Evolutionary conservation across 805 yeast genomes (phyloP).

Genomic region (Kurtzmaniella fragi): DNA sequence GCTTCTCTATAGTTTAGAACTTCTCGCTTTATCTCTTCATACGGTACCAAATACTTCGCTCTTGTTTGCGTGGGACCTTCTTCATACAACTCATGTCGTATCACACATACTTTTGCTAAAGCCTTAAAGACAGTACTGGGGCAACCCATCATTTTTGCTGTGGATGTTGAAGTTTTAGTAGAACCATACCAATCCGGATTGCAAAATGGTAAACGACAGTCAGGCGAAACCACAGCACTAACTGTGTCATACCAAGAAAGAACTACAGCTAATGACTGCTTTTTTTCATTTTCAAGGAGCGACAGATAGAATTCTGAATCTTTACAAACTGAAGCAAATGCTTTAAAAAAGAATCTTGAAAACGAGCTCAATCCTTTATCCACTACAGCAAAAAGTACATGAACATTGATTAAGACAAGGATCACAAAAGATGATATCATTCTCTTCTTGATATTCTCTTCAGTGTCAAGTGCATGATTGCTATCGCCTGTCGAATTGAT

Average conservation of each 20-base stretch:
- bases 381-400: constrained; percentile 46
- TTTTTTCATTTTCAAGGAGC: constrained; percentile 42
- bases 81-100: constrained; percentile 22
- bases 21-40: constrained; percentile 27
- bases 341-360: constrained; percentile 43
- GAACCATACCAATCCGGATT: constrained; percentile 50
- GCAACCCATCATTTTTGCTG: constrained; percentile 54
- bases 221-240: constrained; percentile 51
- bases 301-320: constrained; percentile 36
- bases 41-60: constrained; percentile 12
- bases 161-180: constrained; percentile 35
- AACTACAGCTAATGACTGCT: constrained; percentile 45
- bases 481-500: constrained; percentile 15
- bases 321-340: constrained; percentile 46
- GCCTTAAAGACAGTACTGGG: constrained; percentile 53
- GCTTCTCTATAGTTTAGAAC: constrained; percentile 45
- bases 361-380: constrained; percentile 53
- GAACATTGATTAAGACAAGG: constrained; percentile 48
- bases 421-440: constrained; percentile 35
- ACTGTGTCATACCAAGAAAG: constrained; percentile 59
- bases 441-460: constrained; percentile 8
- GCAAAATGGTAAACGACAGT: constrained; percentile 51
- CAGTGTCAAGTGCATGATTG: constrained; percentile 6
- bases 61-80: constrained; percentile 4
- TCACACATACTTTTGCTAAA: constrained; percentile 39